Base-by-base conservation (phyloP, 2,329 filamentous ascomycete species). In the Aspergillus sp. region DNA sequence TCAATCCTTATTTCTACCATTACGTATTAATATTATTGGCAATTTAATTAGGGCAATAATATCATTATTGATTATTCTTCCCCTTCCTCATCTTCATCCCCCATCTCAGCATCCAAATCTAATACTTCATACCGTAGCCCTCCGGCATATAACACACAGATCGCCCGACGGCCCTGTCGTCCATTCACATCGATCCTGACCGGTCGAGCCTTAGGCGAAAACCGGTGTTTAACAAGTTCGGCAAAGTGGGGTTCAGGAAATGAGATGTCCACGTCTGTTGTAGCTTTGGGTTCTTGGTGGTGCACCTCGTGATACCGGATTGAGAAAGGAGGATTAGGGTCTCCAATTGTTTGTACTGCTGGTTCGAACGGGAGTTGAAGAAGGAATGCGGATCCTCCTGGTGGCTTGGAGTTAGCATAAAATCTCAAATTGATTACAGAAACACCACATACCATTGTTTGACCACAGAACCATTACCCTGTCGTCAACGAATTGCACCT, bases 401-500 rank as follows among this genome's bases (percentile, higher is more conserved):
- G 49, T 49, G 9, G 31, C 24, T 15, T 45, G 27, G 55, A 35
- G 52, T 60, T 27, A 41, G 21, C 15, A 21, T 15, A 43, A 19
- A 3, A 4, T 6, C 31, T 14, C 11, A 7, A 37, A 14, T 24
- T 3, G 5, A 19, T 50, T 4, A 2, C 2, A 19, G 35, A 39
- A 21, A 15, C 1, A 17, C 41, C 47, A 57, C 64, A 64, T 68
- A 75, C 74, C 66, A 21, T 62, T 55, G 35, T 70, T 67, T 44
- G 70, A 67, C 73, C 82, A 83, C 2, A 92, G 79, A 1, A 90
- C 64, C 53, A 91, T 78, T 2, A 92, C 70, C 0, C 76, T 79
- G 12, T 80, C 73, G 64, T 88, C 81, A 44, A 90, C 80, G 66
- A 92, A 91, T 67, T 88, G 87, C 14, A 89, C 71, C 68, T 91